Percentiles rank a stretch among this genome's conserved stretches.
phyloP scores from a whole-genome alignment of 2,329 filamentous ascomycete genomes.

The Thelonectria olida region DNA sequence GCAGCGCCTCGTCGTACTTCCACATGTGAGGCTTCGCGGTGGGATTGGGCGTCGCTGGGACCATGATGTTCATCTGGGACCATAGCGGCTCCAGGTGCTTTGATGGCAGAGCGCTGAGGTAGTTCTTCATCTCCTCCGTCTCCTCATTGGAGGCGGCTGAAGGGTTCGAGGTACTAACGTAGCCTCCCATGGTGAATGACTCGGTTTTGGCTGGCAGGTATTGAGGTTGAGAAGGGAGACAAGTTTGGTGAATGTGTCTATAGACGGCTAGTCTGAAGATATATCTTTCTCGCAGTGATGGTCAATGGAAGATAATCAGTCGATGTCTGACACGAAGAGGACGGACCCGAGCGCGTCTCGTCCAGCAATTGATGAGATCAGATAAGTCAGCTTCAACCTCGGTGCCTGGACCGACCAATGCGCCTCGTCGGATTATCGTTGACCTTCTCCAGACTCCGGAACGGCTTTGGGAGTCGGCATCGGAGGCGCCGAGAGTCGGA shows the following conservation, averaged over 20 bases:
- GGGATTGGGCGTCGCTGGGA: slow-evolving; percentile 57
- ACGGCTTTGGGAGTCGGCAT: neutral
- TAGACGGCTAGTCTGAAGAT: neutral
- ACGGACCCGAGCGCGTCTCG: neutral
- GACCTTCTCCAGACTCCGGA: neutral
- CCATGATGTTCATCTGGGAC: slow-evolving; percentile 57
- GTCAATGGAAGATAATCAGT: neutral
- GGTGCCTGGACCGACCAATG: neutral
- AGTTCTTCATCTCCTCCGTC: slow-evolving; percentile 41
- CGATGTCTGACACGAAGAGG: neutral
- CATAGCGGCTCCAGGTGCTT: slow-evolving; percentile 54
- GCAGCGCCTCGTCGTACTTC: slow-evolving; percentile 48
- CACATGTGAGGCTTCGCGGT: slow-evolving; percentile 50
- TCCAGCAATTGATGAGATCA: neutral
- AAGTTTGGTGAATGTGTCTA: neutral
- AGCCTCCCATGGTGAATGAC: slow-evolving; percentile 24
- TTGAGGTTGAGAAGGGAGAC: neutral
- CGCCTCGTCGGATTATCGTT: neutral
- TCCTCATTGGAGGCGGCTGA: slow-evolving; percentile 19
- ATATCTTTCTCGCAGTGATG: neutral
- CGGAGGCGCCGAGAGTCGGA: too few relatives aligned
- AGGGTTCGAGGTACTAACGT: slow-evolving; percentile 10
- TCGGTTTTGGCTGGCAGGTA: neutral
- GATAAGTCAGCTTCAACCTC: neutral
- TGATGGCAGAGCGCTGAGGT: slow-evolving; percentile 40